phyloP scores from a whole-genome alignment of 2,329 filamentous ascomycete genomes.

The Aspergillus novoparasiticus region DNA sequence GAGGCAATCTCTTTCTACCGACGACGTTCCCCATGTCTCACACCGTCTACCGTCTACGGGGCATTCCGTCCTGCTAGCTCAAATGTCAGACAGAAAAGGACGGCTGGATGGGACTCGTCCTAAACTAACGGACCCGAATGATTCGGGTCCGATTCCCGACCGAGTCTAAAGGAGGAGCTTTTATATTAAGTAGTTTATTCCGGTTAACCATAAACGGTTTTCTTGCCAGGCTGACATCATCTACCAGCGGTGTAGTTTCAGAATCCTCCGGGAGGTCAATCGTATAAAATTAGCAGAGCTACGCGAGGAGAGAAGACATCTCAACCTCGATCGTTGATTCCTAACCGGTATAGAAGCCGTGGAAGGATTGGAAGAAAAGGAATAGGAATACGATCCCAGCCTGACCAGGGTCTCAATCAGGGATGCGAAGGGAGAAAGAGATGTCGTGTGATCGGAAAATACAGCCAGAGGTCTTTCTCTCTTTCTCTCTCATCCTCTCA shows the following conservation, averaged over 20 bases:
- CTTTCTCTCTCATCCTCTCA: not conserved
- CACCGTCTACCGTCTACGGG: not conserved
- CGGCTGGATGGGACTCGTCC: not conserved
- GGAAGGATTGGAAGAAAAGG: not conserved
- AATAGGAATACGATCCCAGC: not conserved
- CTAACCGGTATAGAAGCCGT: not conserved
- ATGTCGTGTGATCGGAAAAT: conserved; percentile 1
- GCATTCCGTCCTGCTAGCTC: not conserved
- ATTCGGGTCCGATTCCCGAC: conserved; percentile 10
- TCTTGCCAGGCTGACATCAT: not conserved
- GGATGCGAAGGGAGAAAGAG: not conserved
- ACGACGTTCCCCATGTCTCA: not conserved
- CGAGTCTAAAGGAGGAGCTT: not conserved
- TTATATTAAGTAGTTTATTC: not conserved
- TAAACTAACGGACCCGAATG: not conserved
- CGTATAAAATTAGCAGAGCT: not conserved
- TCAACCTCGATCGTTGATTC: not conserved
- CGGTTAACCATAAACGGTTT: not conserved
- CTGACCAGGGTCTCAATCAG: not conserved
- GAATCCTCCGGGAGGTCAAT: not conserved
- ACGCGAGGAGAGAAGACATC: not conserved
- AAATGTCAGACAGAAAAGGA: not conserved
- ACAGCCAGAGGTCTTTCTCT: not conserved
- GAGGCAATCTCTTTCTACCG: not conserved
- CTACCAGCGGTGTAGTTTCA: not conserved